Base-by-base conservation (phyloP, 2,329 filamentous ascomycete species). In the Gyromitra esculenta region DNA sequence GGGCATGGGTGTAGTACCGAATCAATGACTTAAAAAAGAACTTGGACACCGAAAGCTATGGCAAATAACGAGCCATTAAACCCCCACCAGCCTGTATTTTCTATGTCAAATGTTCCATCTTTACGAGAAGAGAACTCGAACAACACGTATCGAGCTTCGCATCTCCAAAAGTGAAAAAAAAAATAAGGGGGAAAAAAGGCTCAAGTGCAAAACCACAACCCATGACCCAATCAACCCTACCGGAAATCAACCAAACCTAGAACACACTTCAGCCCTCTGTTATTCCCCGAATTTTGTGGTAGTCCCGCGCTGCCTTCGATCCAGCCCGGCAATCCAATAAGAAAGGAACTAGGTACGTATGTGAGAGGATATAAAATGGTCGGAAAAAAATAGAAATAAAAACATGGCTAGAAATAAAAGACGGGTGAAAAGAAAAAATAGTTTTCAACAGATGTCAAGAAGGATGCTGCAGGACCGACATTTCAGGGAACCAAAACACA, bases 281-380 rank as follows among this genome's bases (percentile, higher is more conserved):
- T 39, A 48, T 69, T 50, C 66, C 59, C 43, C 18, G 15, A 59
- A 41, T 59, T 57, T 70, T 52, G 59, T 57, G 35, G 66, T 35
- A 15, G 50, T 43, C 66, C 65, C 15, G 31, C 65, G 37, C 65
- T 68, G 48, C 65, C 52, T 48, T 64, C 56, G 50, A 75, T 75
- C 72, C 72, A 62, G 65, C 70, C 59, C 39, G 59, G 43, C 21
- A 69, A 60, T 35, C 72, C 59, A 64, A 43, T 57, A 48, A 64
- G 56, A 71, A 63, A 64, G 59, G 65, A 65, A 56, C 66, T 71
- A 75, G 59, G 72, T 75, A 64, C 57, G 72, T 59, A 56, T 41
- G 31, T 63, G 65, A 74, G 35, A 73, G 72, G 59, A 75, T 75
- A 71, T 75, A 71, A 50, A 71, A 75, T 52, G 67, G 66, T 62